A percentile compares a stretch with the other conserved stretches of the same genome.
Conservation (phyloP, 1,284 basidiomycete genomes). For the Apiotrichum brassicae region DNA sequence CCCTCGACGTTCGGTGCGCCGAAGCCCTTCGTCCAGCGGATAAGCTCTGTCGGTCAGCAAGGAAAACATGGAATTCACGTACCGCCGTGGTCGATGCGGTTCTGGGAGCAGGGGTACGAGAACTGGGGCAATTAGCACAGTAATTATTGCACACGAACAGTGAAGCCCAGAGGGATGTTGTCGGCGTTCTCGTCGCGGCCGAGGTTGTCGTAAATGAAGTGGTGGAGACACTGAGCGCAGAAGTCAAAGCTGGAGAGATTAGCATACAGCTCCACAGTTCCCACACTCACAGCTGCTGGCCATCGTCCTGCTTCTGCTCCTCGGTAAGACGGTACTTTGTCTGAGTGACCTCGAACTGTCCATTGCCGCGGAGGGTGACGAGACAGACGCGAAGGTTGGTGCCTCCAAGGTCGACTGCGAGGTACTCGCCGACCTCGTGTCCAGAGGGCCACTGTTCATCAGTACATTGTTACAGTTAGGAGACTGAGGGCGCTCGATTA, state of each 20-base stretch:
- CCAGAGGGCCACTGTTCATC: slow-evolving; percentile 72
- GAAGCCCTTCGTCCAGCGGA: slow-evolving; percentile 99
- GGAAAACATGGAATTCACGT: slow-evolving; percentile 6
- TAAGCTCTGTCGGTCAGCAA: slow-evolving; percentile 54
- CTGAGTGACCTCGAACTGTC: slow-evolving; percentile 96
- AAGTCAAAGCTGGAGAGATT: slow-evolving; percentile 91
- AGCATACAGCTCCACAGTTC: not conserved
- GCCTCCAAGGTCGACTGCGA: slow-evolving; percentile 92
- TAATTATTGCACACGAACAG: slow-evolving; percentile 53
- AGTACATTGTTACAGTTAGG: not conserved
- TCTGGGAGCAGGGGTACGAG: slow-evolving; percentile 90
- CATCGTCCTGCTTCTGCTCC: slow-evolving; percentile 98
- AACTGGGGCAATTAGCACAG: slow-evolving; percentile 62
- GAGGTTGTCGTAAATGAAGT: slow-evolving; percentile 67
- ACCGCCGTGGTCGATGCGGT: slow-evolving; percentile 82
- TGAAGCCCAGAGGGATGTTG: slow-evolving; percentile 82
- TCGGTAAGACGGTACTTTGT: slow-evolving; percentile 95
- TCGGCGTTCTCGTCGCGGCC: slow-evolving; percentile 62
- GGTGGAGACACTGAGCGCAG: slow-evolving; percentile 87
- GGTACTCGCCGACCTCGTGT: slow-evolving; percentile 79
- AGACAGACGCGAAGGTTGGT: slow-evolving; percentile 98
- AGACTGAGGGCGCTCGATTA: too few relatives aligned
- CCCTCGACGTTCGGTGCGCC: slow-evolving; percentile 89
- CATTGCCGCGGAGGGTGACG: slow-evolving; percentile 80
- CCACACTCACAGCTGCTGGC: slow-evolving; percentile 60